These are phyloP conservation scores for Dictyostelium discoideum DNA, from an alignment of 78 protist species.

Conservation along the genomic window DNA sequence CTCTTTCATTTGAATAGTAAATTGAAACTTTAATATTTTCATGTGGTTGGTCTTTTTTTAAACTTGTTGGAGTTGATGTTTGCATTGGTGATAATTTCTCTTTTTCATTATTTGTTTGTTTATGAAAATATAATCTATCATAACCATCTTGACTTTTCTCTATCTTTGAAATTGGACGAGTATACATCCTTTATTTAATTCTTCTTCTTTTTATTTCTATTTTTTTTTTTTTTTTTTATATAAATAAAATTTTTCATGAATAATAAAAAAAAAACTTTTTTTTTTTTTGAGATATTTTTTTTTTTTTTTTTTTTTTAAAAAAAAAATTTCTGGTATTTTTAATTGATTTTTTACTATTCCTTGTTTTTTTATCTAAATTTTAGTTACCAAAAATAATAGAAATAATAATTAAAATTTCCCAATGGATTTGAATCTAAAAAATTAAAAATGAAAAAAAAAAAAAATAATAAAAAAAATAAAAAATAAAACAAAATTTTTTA, in stretches of 20 bases:
- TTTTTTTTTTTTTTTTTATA: background rate
- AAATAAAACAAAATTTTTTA: too few species aligned
- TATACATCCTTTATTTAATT: background rate
- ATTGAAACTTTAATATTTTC: background rate
- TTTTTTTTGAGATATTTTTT: too few species aligned
- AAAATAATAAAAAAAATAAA: too few species aligned
- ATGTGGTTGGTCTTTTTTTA: background rate
- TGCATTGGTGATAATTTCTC: background rate
- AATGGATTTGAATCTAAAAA: too few species aligned
- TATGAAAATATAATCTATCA: constrained; percentile 10
- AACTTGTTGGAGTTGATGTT: background rate
- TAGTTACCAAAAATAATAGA: too few species aligned
- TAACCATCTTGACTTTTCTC: background rate
- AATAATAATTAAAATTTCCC: too few species aligned
- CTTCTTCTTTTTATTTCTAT: background rate
- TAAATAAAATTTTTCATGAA: background rate
- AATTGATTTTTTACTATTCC: too few species aligned
- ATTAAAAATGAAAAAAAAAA: too few species aligned
- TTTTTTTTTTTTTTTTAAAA: background rate
- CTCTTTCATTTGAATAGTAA: background rate
- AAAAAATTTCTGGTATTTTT: background rate
- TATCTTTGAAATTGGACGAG: background rate
- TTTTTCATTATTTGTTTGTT: background rate
- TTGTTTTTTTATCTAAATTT: too few species aligned
- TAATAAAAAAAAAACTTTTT: background rate